phyloP scores from a whole-genome alignment of 345 rosid genomes.

The Geranium brycei region DNA sequence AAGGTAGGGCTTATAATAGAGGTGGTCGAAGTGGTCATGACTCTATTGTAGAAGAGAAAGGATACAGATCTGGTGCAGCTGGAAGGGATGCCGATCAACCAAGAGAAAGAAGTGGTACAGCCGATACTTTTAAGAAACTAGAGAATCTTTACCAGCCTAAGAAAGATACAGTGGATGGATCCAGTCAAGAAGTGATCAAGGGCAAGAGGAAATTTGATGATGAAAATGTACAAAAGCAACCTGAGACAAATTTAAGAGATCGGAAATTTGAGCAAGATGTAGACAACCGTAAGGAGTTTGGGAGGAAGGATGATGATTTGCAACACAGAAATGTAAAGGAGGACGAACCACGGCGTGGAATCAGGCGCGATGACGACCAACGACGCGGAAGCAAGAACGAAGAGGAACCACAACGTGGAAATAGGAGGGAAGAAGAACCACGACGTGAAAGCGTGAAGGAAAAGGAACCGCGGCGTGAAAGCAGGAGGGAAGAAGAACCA shows the following conservation, averaged over 20 bases:
- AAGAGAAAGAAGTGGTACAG: not conserved
- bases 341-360: constrained; percentile 1
- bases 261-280: constrained; percentile 11
- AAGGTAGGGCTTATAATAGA: not conserved
- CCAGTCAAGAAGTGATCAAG: constrained; percentile 9
- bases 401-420: not conserved
- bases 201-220: constrained; percentile 22
- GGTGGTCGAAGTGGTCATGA: not conserved
- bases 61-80: not conserved
- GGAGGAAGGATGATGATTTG: constrained; percentile 8
- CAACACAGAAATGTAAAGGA: not conserved
- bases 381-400: constrained; percentile 6
- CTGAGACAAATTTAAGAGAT: constrained; percentile 15
- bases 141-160: not conserved
- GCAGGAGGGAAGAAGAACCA: constrained; percentile 2
- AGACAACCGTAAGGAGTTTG: not conserved
- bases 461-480: not conserved
- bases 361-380: constrained; percentile 5
- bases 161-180: constrained; percentile 7
- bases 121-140: not conserved
- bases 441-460: not conserved
- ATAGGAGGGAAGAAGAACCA: not conserved
- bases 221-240: constrained; percentile 8
- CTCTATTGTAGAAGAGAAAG: not conserved
- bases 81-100: not conserved